Percentiles rank a stretch among this genome's conserved stretches.
Conservation (phyloP, 768 basidiomycete species). For the Suillus weaverae region DNA sequence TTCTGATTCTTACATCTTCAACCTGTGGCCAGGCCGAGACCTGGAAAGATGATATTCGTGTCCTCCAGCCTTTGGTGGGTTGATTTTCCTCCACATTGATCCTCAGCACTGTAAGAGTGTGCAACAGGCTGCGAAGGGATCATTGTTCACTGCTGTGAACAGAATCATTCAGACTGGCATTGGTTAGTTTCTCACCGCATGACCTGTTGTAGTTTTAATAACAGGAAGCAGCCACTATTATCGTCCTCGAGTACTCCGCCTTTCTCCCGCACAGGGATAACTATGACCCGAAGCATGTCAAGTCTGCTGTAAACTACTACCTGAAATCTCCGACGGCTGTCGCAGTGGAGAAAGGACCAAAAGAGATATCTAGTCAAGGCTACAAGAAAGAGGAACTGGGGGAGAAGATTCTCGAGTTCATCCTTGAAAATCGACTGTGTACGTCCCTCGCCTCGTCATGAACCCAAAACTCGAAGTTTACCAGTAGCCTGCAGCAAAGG, state of each 20-base stretch:
- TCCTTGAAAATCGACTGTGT: not conserved
- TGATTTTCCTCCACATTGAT: not conserved
- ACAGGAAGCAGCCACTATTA: not conserved
- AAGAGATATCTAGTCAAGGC: not conserved
- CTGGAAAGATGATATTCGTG: accelerated
- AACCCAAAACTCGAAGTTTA: too few species aligned
- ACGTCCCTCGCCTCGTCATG: not conserved
- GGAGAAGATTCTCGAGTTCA: not conserved
- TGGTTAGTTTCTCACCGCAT: not conserved
- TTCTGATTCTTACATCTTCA: not conserved
- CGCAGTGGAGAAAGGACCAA: not conserved
- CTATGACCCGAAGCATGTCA: accelerated
- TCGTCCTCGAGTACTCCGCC: not conserved
- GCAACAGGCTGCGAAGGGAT: not conserved
- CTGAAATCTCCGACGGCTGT: not conserved
- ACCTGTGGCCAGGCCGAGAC: not conserved
- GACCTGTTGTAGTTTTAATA: not conserved
- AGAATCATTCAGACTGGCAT: not conserved
- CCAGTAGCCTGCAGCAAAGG: too few species aligned
- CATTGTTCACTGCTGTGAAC: not conserved
- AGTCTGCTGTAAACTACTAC: not conserved
- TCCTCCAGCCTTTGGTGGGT: not conserved
- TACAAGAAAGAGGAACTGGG: not conserved
- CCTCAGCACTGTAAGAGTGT: not conserved
- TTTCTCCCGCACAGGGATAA: not conserved